Evolutionary conservation across 129 eudicot species (phyloP), one percentile per base, ranked within the genome.

Genomic region (Centella asiatica): DNA sequence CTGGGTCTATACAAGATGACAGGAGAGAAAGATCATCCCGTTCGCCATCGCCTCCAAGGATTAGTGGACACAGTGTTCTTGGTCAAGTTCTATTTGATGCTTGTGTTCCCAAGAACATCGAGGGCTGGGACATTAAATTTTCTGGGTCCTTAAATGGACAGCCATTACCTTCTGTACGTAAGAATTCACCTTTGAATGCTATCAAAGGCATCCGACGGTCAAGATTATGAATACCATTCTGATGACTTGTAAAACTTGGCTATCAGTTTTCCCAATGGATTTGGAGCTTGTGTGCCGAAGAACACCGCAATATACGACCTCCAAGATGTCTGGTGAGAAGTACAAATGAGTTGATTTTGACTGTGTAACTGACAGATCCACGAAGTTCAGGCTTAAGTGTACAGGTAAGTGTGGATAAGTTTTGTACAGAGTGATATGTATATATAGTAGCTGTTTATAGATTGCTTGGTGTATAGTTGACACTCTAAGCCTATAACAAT

Each of bases 91-190:
- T 88, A 13, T 88, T 84, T 20, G 96, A 88, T 65, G 89, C 67
- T 1, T 90, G 97, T 81, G 95, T 90, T 25, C 97, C 97, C 7
- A 86, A 81, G 59, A 90, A 86, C 31, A 76, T 86, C 14, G 97
- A 90, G 70, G 95, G 95, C 33, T 90, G 97, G 97, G 97, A 90
- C 59, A 81, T 90, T 18, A 86, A 84, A 65, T 86, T 83, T 57
- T 75, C 89, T 13, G 80, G 82, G 36, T 76, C 83, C 18, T 78
- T 86, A 64, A 85, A 83, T 37, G 80, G 87, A 20, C 84, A 70
- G 65, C 87, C 95, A 18, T 76, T 83, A 20, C 80, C 82, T 49
- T 80, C 86, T 40, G 83, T 77, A 44, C 62, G 85, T 28, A 86
- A 63, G 54, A 57, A 58, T 34, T 86, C 83, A 18, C 79, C 85